phyloP scores from a whole-genome alignment of 2,329 filamentous ascomycete species.

The Penicillium hesseltinei region DNA sequence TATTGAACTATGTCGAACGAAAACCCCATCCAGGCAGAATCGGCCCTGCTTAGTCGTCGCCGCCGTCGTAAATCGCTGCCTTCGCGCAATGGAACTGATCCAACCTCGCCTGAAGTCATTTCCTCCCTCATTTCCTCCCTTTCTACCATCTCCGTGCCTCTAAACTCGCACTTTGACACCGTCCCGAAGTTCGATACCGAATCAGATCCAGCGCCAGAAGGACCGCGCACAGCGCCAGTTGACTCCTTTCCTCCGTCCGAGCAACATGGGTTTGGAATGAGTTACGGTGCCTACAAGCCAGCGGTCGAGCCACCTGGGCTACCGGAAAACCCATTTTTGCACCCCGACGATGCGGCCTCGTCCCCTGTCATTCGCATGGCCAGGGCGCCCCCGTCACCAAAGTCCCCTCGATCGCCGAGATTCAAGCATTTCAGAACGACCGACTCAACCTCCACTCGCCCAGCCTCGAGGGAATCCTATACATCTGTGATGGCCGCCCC shows the following conservation, averaged over 20 bases:
- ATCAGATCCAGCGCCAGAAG: constrained; percentile 24
- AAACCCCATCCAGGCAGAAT: constrained; percentile 25
- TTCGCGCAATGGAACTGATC: constrained; percentile 35
- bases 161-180: constrained; percentile 67
- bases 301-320: constrained; percentile 48
- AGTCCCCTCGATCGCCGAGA: constrained; percentile 45
- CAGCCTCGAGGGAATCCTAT: constrained; percentile 39
- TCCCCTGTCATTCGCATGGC: constrained; percentile 77
- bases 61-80: constrained; percentile 48
- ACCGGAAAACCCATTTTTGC: constrained; percentile 49
- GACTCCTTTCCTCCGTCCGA: constrained; percentile 29
- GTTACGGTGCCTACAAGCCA: constrained; percentile 64
- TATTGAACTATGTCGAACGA: constrained; percentile 34
- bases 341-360: constrained; percentile 57
- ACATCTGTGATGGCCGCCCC: constrained; percentile 33
- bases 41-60: constrained; percentile 31
- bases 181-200: constrained; percentile 46
- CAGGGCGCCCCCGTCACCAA: constrained; percentile 75
- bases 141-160: constrained; percentile 60
- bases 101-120: constrained; percentile 52
- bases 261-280: constrained; percentile 62
- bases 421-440: constrained; percentile 50
- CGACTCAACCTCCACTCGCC: constrained; percentile 39
- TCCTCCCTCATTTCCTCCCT: constrained; percentile 62
- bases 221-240: constrained; percentile 27